Conservation (phyloP, 2,329 filamentous ascomycete species). For the Nemania sp. region DNA sequence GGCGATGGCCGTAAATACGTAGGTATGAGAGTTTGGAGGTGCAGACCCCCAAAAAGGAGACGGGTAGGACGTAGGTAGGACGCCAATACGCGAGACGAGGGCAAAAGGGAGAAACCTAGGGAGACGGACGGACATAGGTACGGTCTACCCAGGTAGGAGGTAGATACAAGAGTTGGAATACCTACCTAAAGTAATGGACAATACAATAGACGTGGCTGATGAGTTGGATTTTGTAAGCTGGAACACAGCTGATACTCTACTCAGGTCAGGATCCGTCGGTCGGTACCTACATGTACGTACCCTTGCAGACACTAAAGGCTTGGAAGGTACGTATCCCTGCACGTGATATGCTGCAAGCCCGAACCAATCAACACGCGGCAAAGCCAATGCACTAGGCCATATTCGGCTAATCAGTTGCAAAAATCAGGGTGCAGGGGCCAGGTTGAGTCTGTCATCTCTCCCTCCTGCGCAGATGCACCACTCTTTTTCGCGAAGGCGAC, state of each 20-base stretch:
- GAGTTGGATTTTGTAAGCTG: slow-evolving; percentile 11
- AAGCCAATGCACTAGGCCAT: slow-evolving; percentile 2
- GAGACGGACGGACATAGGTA: too few relatives aligned
- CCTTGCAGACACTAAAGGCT: slow-evolving; percentile 10
- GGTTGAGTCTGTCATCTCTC: slow-evolving; percentile 38
- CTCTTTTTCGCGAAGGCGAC: slow-evolving; percentile 45
- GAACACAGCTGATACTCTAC: slow-evolving; percentile 22
- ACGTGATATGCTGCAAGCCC: slow-evolving; percentile 25
- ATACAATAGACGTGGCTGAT: slow-evolving; percentile 5
- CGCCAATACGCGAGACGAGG: neutral
- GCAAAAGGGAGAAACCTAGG: neutral
- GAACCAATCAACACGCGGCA: slow-evolving; percentile 30
- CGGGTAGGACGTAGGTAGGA: slow-evolving; percentile 15
- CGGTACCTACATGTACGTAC: neutral
- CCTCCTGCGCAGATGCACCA: slow-evolving; percentile 39
- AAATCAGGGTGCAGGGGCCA: slow-evolving; percentile 35
- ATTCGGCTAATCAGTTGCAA: slow-evolving; percentile 26
- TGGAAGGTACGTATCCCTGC: slow-evolving; percentile 33
- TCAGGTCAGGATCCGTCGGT: slow-evolving; percentile 5
- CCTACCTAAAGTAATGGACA: too few relatives aligned
- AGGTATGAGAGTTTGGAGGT: slow-evolving; percentile 13
- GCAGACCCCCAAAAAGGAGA: slow-evolving; percentile 24
- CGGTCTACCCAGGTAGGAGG: too few relatives aligned
- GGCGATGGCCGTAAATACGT: slow-evolving; percentile 24
- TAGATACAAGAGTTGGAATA: too few relatives aligned